Evolutionary conservation across 345 rosid genomes (phyloP), one percentile per base, ranked within the genome.

Genomic region (Linum trigynum): DNA sequence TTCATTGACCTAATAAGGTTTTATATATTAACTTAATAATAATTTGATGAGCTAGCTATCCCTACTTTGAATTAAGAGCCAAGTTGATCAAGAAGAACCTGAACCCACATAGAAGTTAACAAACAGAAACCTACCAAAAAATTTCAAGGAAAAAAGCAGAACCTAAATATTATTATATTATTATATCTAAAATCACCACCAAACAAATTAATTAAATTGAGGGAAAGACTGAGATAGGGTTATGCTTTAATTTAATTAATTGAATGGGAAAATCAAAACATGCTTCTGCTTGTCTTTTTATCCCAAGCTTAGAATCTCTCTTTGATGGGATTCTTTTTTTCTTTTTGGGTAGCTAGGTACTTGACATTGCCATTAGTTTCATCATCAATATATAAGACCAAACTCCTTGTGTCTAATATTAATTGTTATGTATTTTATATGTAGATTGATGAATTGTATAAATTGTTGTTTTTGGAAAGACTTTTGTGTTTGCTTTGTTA

Each of bases 271-370:
- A 23, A 12, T 9, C 9, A 48, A 76, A 70, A 48, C 78, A 83
- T 71, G 81, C 77, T 82, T 89, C 86, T 83, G 73, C 71, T 89
- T 89, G 98, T 92, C 92, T 65, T 79, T 79, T 48, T 73, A 74
- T 79, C 77, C 64, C n/a, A 78, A 62, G 74, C 81, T 73, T 72
- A 84, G 96, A 88, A 88, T 88, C 89, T 75, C 71, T 81, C 11
- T 41, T 10, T 23, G 32, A 23, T 23, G 32, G 1, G 32, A n/a
- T n/a, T n/a, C 1, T 23, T 48, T 15, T 48, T 48, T 45, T 48
- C 1, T 8, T 4, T 41, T 48, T 3, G 53, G 53, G 53, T 72
- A 23, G 32, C 32, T 23, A 23, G 0, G 32, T 23, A 75, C 63
- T 68, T 77, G 74, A 77, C 75, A 66, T 65, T 74, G 74, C 58